phyloP scores from a whole-genome alignment of 257 asterid genomes.

The Solanum boliviense region DNA sequence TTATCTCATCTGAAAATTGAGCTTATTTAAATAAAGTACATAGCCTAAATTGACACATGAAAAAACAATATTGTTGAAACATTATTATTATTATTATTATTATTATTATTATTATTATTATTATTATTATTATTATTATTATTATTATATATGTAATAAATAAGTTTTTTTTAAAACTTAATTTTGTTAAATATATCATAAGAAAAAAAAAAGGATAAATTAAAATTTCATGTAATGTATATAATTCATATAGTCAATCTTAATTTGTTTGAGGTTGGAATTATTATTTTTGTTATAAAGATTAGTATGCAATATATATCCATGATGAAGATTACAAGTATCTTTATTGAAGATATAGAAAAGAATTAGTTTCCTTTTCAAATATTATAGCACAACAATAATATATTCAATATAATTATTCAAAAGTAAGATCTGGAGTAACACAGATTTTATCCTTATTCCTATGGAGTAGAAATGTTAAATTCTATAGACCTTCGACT shows the following conservation, averaged over 20 bases:
- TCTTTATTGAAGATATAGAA: neutral
- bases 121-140: no score
- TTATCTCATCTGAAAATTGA: no score
- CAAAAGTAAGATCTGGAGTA: neutral
- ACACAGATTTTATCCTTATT: neutral
- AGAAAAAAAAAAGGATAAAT: neutral
- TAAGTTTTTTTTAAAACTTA: no score
- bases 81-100: no score
- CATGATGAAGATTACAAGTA: neutral
- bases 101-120: no score
- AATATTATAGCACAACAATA: neutral
- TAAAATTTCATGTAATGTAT: neutral
- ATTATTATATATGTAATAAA: no score
- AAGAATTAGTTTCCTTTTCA: neutral
- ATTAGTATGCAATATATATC: neutral
- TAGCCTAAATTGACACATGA: no score
- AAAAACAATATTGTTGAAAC: no score
- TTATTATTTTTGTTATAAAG: neutral
- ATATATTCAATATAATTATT: neutral
- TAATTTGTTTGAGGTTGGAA: neutral
- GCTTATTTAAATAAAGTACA: neutral
- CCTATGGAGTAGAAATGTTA: neutral
- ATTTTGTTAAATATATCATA: neutral
- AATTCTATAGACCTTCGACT: neutral
- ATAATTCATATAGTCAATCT: neutral